phyloP scores from a whole-genome alignment of 768 basidiomycete species.

The Mycena crocata region DNA sequence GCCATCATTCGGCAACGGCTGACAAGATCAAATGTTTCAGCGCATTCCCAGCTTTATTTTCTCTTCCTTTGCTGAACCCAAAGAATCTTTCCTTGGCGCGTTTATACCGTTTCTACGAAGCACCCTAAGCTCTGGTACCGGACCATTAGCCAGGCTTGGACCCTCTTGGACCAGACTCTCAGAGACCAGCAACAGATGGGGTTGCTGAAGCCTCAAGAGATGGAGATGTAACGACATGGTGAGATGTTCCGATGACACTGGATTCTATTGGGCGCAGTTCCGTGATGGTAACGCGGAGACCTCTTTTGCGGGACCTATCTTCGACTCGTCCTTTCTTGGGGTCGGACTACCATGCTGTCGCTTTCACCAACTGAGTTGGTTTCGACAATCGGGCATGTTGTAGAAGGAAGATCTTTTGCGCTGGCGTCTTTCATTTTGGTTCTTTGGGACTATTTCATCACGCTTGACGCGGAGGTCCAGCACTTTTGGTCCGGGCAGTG shows the following conservation, averaged over 20 bases:
- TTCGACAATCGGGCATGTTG: slow-evolving; percentile 23
- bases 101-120: too few relatives aligned
- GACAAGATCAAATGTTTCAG: too few relatives aligned
- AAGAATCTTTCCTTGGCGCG: too few relatives aligned
- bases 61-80: too few relatives aligned
- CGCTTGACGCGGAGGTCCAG: slow-evolving; percentile 29
- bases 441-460: slow-evolving; percentile 29
- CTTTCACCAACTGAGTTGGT: slow-evolving; percentile 33
- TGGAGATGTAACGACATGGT: too few relatives aligned
- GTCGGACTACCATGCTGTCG: slow-evolving; percentile 28
- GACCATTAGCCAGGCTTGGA: too few relatives aligned
- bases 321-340: slow-evolving; percentile 16
- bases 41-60: too few relatives aligned
- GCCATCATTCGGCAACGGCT: too few relatives aligned
- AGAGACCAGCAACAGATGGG: too few relatives aligned
- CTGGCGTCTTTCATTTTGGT: slow-evolving; percentile 32
- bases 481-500: slow-evolving; percentile 31
- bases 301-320: background rate
- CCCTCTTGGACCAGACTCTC: too few relatives aligned
- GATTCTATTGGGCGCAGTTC: background rate
- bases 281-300: background rate
- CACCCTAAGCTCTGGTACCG: too few relatives aligned
- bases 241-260: background rate
- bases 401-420: slow-evolving; percentile 35
- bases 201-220: too few relatives aligned